phyloP scores from a whole-genome alignment of 2,329 filamentous ascomycete genomes.

The Calonectria hongkongensis region DNA sequence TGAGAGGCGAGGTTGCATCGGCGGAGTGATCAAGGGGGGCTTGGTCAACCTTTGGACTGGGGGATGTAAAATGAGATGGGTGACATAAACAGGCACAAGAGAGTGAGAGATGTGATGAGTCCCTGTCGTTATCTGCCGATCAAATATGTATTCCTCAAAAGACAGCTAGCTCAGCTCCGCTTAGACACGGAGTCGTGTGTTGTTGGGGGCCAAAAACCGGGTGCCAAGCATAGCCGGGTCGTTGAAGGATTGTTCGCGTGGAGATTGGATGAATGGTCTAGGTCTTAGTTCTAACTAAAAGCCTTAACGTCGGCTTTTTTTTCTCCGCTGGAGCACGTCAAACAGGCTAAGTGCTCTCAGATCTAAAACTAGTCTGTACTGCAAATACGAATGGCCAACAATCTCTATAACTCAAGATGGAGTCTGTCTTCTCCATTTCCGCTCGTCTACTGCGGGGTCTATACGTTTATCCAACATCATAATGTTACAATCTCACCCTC shows the following conservation, averaged over 20 bases:
- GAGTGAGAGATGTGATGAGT: background rate
- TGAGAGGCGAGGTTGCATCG: background rate
- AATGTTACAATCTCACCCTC: constrained; percentile 30
- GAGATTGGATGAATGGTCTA: background rate
- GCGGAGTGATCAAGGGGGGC: too few species aligned
- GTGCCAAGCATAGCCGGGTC: background rate
- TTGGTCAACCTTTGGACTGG: too few species aligned
- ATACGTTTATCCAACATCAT: constrained; percentile 21
- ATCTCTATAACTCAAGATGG: constrained; percentile 13
- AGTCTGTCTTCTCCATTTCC: constrained; percentile 20
- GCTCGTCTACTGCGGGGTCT: constrained; percentile 16
- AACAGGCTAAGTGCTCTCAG: background rate
- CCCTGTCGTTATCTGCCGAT: background rate
- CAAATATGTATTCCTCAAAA: background rate
- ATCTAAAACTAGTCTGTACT: background rate
- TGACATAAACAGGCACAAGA: too few species aligned
- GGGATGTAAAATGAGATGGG: too few species aligned
- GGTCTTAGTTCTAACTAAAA: background rate
- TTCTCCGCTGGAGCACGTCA: background rate
- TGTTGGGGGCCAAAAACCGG: constrained; percentile 3
- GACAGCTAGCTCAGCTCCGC: constrained; percentile 1
- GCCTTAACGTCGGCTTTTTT: constrained; percentile 1
- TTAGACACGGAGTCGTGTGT: background rate
- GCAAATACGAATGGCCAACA: background rate
- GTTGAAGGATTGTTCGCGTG: constrained; percentile 1